Conservation (phyloP, 2,329 filamentous ascomycete species). For the Plenodomus biglobosus region DNA sequence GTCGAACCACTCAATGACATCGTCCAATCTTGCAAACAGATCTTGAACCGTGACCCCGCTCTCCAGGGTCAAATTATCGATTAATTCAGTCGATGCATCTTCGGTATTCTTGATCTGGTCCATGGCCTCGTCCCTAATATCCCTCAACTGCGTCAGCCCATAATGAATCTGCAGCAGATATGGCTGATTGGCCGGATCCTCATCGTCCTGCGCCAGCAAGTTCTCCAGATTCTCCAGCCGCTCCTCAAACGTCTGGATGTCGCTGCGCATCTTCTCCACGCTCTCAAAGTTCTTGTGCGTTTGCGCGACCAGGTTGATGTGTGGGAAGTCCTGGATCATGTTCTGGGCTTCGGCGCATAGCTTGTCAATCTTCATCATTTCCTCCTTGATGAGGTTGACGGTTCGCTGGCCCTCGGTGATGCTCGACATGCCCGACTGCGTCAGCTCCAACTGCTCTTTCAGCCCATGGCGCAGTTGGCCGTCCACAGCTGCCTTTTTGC, state of each 20-base stretch:
- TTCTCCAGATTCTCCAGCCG: constrained; percentile 74
- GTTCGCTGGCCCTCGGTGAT: constrained; percentile 89
- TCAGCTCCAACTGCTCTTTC: constrained; percentile 89
- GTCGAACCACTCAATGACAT: constrained; percentile 91
- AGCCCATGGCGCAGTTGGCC: constrained; percentile 84
- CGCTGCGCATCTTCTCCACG: constrained; percentile 88
- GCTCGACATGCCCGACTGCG: constrained; percentile 87
- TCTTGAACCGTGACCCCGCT: constrained; percentile 75
- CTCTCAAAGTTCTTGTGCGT: constrained; percentile 96
- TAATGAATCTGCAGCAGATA: constrained; percentile 89
- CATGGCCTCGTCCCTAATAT: constrained; percentile 95
- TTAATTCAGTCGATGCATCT: constrained; percentile 95
- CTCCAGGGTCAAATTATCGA: constrained; percentile 68
- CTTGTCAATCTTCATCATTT: constrained; percentile 98
- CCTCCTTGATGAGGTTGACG: constrained; percentile 90
- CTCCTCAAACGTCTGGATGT: constrained; percentile 83
- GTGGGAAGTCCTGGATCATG: constrained; percentile 95
- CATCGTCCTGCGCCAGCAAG: constrained; percentile 80
- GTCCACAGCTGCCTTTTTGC: constrained; percentile 92
- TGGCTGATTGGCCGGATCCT: constrained; percentile 84
- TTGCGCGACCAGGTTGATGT: constrained; percentile 88
- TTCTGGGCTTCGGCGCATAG: constrained; percentile 95
- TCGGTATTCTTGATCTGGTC: constrained; percentile 82
- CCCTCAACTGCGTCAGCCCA: constrained; percentile 85
- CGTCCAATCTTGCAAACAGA: constrained; percentile 84